phyloP scores from a whole-genome alignment of 2,329 filamentous ascomycete species.

The Xylaria sp. region DNA sequence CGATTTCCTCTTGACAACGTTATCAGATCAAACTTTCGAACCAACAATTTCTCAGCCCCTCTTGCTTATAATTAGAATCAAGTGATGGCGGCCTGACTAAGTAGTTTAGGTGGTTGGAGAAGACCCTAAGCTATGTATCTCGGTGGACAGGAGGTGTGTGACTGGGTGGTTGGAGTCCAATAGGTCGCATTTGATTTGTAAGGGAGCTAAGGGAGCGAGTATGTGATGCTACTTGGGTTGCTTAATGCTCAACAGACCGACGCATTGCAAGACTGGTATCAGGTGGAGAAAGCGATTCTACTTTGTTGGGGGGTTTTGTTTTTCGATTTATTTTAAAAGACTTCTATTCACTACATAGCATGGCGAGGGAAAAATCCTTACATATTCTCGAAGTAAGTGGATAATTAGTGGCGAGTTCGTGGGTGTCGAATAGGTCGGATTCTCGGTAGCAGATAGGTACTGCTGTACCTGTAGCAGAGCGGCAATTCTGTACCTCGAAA shows the following conservation, averaged over 20 bases:
- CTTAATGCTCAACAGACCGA: not conserved
- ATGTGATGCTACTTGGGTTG: not conserved
- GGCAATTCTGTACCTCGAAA: slow-evolving; percentile 1
- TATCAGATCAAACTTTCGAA: not conserved
- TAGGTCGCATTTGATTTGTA: slow-evolving; percentile 38
- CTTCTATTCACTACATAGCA: not conserved
- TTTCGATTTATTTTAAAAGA: not conserved
- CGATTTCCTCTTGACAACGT: not conserved
- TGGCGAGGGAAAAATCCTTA: not conserved
- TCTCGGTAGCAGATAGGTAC: slow-evolving; percentile 2
- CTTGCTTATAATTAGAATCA: not conserved
- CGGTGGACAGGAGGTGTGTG: slow-evolving; percentile 30
- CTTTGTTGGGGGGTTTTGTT: not conserved
- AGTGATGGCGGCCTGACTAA: not conserved
- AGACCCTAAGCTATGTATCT: slow-evolving; percentile 18
- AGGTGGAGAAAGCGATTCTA: not conserved
- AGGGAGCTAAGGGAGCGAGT: slow-evolving; percentile 11
- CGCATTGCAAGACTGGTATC: slow-evolving; percentile 7
- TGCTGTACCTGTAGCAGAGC: not conserved
- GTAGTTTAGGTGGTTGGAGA: slow-evolving; percentile 28
- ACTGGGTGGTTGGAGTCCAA: slow-evolving; percentile 22
- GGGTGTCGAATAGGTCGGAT: not conserved
- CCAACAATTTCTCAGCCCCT: not conserved
- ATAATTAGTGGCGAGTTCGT: not conserved
- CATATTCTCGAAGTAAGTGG: not conserved